Percentiles rank a stretch among this genome's conserved stretches.
phyloP scores from a whole-genome alignment of 2,329 filamentous ascomycete species.

The Arthrocladium fulminans region DNA sequence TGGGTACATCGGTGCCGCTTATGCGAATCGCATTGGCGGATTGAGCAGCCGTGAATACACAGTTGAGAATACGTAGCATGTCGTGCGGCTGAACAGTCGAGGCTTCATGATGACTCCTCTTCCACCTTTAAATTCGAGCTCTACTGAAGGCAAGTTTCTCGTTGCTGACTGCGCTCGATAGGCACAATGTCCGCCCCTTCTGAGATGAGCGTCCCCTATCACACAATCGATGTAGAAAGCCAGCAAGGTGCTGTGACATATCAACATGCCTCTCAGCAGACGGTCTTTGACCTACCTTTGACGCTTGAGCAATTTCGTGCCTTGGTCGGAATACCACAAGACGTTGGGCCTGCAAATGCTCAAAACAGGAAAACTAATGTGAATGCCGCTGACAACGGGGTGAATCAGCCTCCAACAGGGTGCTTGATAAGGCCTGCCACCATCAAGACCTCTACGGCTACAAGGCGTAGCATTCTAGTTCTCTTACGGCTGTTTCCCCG shows the following conservation, averaged over 20 bases:
- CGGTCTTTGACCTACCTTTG: background rate
- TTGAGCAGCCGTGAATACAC: too few relatives aligned
- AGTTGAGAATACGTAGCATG: too few relatives aligned
- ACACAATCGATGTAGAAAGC: background rate
- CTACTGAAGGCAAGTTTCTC: too few relatives aligned
- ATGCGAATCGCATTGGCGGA: too few relatives aligned
- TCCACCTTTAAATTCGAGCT: too few relatives aligned
- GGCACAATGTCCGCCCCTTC: background rate
- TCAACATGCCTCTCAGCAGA: background rate
- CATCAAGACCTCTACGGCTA: background rate
- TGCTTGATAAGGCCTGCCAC: background rate
- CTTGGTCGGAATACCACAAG: slow-evolving; percentile 2
- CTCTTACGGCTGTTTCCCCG: background rate
- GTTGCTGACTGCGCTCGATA: background rate
- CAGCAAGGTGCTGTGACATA: background rate
- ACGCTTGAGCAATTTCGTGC: slow-evolving; percentile 1
- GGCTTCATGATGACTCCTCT: too few relatives aligned
- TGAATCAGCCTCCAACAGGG: background rate
- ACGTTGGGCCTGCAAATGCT: background rate
- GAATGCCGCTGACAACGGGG: background rate
- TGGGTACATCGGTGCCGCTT: too few relatives aligned
- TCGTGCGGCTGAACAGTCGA: too few relatives aligned
- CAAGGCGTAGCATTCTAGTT: background rate
- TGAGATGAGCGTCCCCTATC: background rate
- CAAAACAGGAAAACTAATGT: background rate